Percentiles rank a stretch among this genome's conserved stretches.
phyloP scores from a whole-genome alignment of 2,329 filamentous ascomycete genomes.

The Colletotrichum sp. region DNA sequence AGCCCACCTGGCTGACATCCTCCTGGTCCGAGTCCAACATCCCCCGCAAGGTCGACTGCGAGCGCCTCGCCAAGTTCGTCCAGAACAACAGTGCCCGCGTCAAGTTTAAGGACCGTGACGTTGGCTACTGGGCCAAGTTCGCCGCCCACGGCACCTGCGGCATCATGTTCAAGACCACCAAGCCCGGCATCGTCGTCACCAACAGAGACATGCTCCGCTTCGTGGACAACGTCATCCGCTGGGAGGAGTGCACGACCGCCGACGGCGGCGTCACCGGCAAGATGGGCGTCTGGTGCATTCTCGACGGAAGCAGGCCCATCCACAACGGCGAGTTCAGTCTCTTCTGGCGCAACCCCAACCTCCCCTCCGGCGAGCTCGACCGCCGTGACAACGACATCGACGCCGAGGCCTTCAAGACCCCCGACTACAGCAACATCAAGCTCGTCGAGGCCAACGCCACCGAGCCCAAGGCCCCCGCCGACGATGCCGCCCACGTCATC shows the following conservation, averaged over 20 bases:
- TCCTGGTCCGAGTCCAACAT: neutral
- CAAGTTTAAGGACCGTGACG: constrained; percentile 3
- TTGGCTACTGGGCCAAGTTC: neutral
- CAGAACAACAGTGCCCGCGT: neutral
- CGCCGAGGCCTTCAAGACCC: neutral
- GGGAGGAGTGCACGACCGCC: neutral
- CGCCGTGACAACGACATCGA: neutral
- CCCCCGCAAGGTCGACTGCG: neutral
- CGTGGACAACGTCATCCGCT: neutral
- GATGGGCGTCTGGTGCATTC: constrained; percentile 1
- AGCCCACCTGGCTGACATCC: neutral
- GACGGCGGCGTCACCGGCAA: neutral
- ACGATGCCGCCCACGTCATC: neutral
- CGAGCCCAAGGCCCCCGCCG: neutral
- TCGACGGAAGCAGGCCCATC: neutral
- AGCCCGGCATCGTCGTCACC: neutral
- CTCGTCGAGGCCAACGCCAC: neutral
- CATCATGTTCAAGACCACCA: neutral
- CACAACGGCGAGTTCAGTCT: constrained; percentile 1
- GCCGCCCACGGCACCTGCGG: constrained; percentile 10
- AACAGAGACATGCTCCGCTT: constrained; percentile 7
- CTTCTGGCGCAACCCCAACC: constrained; percentile 2
- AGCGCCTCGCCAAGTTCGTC: neutral
- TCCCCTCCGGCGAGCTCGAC: neutral
- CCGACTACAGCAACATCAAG: neutral